Evolutionary conservation across 768 basidiomycete genomes (phyloP).

Genomic region (Mrakia frigida): DNA sequence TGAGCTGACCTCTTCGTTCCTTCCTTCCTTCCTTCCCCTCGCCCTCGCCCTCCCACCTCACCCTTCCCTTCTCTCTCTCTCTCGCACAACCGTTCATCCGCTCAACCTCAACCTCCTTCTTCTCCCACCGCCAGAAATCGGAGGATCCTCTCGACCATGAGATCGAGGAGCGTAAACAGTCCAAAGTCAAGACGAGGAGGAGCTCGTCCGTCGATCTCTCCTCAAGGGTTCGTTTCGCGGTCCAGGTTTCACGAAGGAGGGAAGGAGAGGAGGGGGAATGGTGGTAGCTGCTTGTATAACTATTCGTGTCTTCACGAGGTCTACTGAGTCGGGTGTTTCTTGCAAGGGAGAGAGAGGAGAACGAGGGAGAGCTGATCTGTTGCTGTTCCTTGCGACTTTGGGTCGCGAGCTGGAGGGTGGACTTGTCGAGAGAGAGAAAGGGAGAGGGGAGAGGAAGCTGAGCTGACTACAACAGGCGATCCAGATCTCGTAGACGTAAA

Average conservation of each 20-base stretch:
- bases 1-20: background rate
- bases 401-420: too few relatives aligned
- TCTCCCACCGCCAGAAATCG: background rate
- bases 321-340: too few relatives aligned
- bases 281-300: background rate
- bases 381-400: too few relatives aligned
- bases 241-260: background rate
- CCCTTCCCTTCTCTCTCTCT: too few relatives aligned
- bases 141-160: background rate
- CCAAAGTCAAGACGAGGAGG: background rate
- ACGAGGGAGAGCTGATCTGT: too few relatives aligned
- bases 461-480: too few relatives aligned
- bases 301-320: background rate
- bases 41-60: background rate
- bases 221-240: background rate
- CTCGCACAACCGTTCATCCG: too few relatives aligned
- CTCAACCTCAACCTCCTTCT: too few relatives aligned
- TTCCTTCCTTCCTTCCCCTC: background rate
- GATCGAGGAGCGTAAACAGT: background rate
- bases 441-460: too few relatives aligned
- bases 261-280: background rate
- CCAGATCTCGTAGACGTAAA: too few relatives aligned
- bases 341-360: too few relatives aligned
- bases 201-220: background rate
- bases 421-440: too few relatives aligned